Conservation (phyloP, 495 filamentous ascomycete species). For the Penicillium lividum region DNA sequence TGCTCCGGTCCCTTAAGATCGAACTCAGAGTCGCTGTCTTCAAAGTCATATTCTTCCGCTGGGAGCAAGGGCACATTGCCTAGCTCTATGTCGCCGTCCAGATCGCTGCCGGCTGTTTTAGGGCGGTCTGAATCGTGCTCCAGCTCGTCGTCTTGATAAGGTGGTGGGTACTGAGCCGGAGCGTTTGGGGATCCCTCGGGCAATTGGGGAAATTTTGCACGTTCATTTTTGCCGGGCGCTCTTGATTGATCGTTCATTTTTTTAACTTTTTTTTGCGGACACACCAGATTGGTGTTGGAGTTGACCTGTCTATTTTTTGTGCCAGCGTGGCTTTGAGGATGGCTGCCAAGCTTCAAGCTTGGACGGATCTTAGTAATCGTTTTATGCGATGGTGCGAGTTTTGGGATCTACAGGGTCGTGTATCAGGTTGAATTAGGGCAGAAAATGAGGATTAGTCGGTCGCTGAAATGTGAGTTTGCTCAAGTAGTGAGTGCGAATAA, state of each 20-base stretch:
- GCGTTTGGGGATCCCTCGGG: background rate
- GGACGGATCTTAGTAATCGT: constrained; percentile 16
- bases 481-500: too few relatives aligned
- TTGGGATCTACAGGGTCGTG: constrained; percentile 9
- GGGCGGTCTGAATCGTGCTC: background rate
- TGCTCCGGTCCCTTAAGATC: constrained; percentile 11
- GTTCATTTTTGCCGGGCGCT: background rate
- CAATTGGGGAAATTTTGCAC: background rate
- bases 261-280: background rate
- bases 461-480: background rate
- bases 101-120: constrained; percentile 8
- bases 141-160: constrained; percentile 16
- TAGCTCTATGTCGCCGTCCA: constrained; percentile 24
- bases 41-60: constrained; percentile 2
- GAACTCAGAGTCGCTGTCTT: constrained; percentile 12
- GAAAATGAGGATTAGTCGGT: background rate
- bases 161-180: constrained; percentile 15
- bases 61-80: constrained; percentile 27
- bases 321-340: constrained; percentile 6
- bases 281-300: background rate
- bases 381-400: background rate
- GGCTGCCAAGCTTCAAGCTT: constrained; percentile 2
- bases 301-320: constrained; percentile 1
- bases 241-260: constrained; percentile 18
- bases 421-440: background rate